phyloP scores from a whole-genome alignment of 1,284 basidiomycete genomes.

The Phenoliferia sp. region DNA sequence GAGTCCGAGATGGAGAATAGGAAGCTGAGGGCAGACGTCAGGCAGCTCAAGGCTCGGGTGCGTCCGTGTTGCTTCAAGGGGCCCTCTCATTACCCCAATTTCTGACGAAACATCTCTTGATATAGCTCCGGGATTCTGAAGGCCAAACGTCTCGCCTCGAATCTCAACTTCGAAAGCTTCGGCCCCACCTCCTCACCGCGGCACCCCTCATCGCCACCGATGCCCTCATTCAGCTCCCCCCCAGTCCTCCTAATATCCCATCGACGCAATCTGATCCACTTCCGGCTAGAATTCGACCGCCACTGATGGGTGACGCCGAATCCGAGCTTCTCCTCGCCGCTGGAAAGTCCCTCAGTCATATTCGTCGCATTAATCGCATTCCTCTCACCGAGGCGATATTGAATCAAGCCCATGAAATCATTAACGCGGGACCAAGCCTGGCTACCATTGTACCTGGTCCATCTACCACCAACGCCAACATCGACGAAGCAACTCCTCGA shows the following conservation, averaged over 20 bases:
- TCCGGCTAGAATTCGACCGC: neutral
- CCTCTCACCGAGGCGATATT: constrained; percentile 11
- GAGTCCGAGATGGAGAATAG: constrained; percentile 3
- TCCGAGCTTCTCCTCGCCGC: constrained; percentile 45
- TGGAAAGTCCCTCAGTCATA: constrained; percentile 32
- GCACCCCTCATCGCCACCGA: constrained; percentile 20
- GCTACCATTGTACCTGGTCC: neutral
- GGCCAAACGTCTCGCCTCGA: constrained; percentile 7
- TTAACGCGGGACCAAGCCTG: neutral
- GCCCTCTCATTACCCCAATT: neutral
- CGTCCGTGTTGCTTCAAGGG: neutral
- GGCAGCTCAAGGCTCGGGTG: constrained; percentile 1
- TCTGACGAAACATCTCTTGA: too few species aligned
- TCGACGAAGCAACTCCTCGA: neutral
- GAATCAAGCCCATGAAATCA: constrained; percentile 12
- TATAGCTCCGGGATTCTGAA: constrained; percentile 22
- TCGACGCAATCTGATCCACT: neutral
- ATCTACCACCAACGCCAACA: too few species aligned
- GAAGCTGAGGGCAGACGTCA: constrained; percentile 7
- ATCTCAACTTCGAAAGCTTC: constrained; percentile 20
- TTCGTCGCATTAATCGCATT: constrained; percentile 22
- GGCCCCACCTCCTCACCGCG: constrained; percentile 18
- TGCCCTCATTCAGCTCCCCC: constrained; percentile 6
- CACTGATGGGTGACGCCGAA: constrained; percentile 45
- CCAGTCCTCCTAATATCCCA: neutral